Base-by-base conservation (phyloP, 805 yeast species). In the Candida sphagnicola region DNA sequence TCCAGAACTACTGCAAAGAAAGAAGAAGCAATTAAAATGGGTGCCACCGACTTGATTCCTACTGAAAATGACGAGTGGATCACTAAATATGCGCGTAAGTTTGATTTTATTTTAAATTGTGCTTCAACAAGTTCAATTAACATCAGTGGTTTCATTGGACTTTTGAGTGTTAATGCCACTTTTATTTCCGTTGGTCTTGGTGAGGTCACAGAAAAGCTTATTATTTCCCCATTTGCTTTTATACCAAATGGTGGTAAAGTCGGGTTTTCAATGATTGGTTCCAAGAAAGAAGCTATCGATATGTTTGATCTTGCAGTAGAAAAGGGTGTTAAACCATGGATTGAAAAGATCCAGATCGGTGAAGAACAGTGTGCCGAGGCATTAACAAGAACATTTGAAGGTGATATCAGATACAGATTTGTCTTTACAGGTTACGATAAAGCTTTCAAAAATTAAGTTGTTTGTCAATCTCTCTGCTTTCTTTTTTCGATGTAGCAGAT, bases 391-490 rank as follows among this genome's bases (percentile, higher is more conserved):
- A 57, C 62, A 39, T 49, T 59, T 31, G 42, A 57, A 18, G 60
- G 62, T 37, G 66, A 60, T 23, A 68, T 66, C 37, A 57, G 62
- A 39, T 70, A 66, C 57, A 74, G 88, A 65, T 78, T 76, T 53
- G 81, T 80, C 6, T 62, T 82, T 45, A 72, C 75, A 37, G 77
- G 75, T 15, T 78, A 63, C 57, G 75, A 78, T 48, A 62, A 74
- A 53, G 70, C 66, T 4, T 72, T 72, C 49, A 6, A 17, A 5
- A 30, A 30, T 6, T 21, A 21, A 21, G 6, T 21, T n/a, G n/a
- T n/a, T n/a, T n/a, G n/a, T n/a, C n/a, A n/a, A 21, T 21, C 6
- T 10, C 6, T 6, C 6, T 21, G 24, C 24, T 21, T 21, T 21
- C 24, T 6, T 6, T 21, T 21, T 21, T 10, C 8, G 6, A 10